phyloP scores from a whole-genome alignment of 805 yeast genomes.

The Yarrowia porcina region DNA sequence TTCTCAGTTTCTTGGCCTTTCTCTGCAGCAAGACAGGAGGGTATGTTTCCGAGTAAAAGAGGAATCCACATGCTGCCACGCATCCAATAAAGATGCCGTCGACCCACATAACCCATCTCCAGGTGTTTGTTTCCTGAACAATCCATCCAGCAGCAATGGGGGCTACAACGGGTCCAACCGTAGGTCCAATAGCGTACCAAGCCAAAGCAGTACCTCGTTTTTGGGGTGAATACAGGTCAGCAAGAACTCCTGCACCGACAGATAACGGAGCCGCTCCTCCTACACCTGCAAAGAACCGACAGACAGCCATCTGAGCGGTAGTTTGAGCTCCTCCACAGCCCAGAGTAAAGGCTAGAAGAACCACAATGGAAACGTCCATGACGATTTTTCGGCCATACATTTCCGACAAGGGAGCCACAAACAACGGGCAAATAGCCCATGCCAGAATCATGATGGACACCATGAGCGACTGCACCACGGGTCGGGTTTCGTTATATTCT shows the following conservation, averaged over 20 bases:
- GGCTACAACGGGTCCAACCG: slow-evolving; percentile 53
- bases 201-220: slow-evolving; percentile 57
- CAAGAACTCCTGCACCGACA: slow-evolving; percentile 66
- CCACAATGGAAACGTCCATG: slow-evolving; percentile 50
- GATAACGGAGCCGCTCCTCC: slow-evolving; percentile 66
- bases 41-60: slow-evolving; percentile 56
- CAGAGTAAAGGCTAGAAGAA: slow-evolving; percentile 43
- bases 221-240: slow-evolving; percentile 54
- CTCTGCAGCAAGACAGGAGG: slow-evolving; percentile 50
- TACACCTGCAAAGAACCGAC: slow-evolving; percentile 62
- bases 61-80: slow-evolving; percentile 44
- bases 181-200: slow-evolving; percentile 57
- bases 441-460: slow-evolving; percentile 68
- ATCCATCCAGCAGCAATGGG: slow-evolving; percentile 53
- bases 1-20: slow-evolving; percentile 49
- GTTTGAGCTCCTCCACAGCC: slow-evolving; percentile 61
- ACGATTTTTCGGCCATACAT: slow-evolving; percentile 60
- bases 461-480: slow-evolving; percentile 49
- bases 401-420: slow-evolving; percentile 67
- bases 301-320: slow-evolving; percentile 54
- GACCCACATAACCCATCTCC: slow-evolving; percentile 67
- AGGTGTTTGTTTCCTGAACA: slow-evolving; percentile 40
- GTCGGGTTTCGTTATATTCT: slow-evolving; percentile 44
- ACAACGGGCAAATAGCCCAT: slow-evolving; percentile 63
- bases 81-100: slow-evolving; percentile 54